Base-by-base conservation (phyloP, 2,329 filamentous ascomycete genomes). In the Hypoxylon sp. region DNA sequence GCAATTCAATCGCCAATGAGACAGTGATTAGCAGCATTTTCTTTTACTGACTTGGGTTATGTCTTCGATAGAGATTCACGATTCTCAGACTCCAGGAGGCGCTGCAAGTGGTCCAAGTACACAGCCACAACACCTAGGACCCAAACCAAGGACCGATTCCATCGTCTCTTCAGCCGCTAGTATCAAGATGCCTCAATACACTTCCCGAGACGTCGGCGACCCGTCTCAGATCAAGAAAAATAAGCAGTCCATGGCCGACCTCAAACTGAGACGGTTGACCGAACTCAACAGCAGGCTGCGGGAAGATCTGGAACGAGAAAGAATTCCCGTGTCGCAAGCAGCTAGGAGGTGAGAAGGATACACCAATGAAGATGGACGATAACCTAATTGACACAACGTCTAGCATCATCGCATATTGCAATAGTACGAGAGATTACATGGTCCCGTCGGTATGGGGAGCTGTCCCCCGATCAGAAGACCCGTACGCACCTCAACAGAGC, bases 181-280 rank as follows among this genome's bases (percentile, higher is more conserved):
- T 67, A 65, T 68, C 79, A 86, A 79, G 70, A 90, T 90, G 87
- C 87, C 89, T 81, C 85, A 87, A 73, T 91, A 90, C 82, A 89
- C 88, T 64, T 90, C 88, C 52, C 86, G 89, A 75, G 89, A 91
- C 78, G 87, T 88, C 68, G 87, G 87, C 81, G 89, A 91, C 79
- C 87, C 88, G 79, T 87, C 87, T 76, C 88, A 90, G 80, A 88
- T 89, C 75, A 90, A 88, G 87, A 97, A 94, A 85, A 98, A 97
- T 86, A 98, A 98, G 87, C 96, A 98, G 85, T 97, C 93, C 80
- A 98, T 99, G 93, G 95, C 95, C 75, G 96, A 99, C 81, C 89
- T 99, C 72, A 99, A 99, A 87, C 89, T 98, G 77, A 91, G 96
- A 77, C 92, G 96, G 72, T 87, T 99, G 82, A 98, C 94, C 68